A percentile compares a stretch with the other conserved stretches of the same genome.
phyloP scores from a whole-genome alignment of 2,329 filamentous ascomycete genomes.

The Cucurbitaria berberidis region DNA sequence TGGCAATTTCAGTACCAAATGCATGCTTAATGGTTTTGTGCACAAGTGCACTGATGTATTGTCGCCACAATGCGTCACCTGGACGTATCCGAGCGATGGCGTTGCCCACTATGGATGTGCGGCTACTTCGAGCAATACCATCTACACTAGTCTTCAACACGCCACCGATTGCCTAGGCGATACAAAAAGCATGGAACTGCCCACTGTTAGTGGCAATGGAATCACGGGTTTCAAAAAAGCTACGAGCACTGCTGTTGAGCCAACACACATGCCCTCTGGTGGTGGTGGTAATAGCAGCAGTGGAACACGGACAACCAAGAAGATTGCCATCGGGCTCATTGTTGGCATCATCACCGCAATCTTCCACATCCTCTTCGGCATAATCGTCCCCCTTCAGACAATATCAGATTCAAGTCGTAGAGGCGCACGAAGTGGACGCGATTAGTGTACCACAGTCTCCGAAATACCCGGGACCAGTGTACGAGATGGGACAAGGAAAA shows the following conservation, averaged over 20 bases:
- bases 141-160: slow-evolving; percentile 24
- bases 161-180: slow-evolving; percentile 17
- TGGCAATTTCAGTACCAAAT: slow-evolving; percentile 21
- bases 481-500: slow-evolving; percentile 24
- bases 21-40: slow-evolving; percentile 28
- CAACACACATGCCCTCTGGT: not conserved
- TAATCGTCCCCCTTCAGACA: slow-evolving; percentile 13
- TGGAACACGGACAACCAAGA: slow-evolving; percentile 16
- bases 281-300: not conserved
- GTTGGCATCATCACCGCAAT: slow-evolving; percentile 27
- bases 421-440: slow-evolving; percentile 29
- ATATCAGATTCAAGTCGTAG: slow-evolving; percentile 11
- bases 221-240: slow-evolving; percentile 12
- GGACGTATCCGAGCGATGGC: slow-evolving; percentile 30
- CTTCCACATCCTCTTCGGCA: slow-evolving; percentile 22
- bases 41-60: slow-evolving; percentile 27
- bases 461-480: slow-evolving; percentile 9
- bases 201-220: slow-evolving; percentile 19
- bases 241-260: not conserved
- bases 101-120: slow-evolving; percentile 34
- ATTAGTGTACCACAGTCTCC: slow-evolving; percentile 17
- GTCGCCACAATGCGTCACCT: slow-evolving; percentile 35
- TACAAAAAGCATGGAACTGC: slow-evolving; percentile 25
- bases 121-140: slow-evolving; percentile 6
- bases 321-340: slow-evolving; percentile 24